Evolutionary conservation across 2,329 filamentous ascomycete species (phyloP), one percentile per base, ranked within the genome.

Genomic region (Ophiocordyceps robertsii): DNA sequence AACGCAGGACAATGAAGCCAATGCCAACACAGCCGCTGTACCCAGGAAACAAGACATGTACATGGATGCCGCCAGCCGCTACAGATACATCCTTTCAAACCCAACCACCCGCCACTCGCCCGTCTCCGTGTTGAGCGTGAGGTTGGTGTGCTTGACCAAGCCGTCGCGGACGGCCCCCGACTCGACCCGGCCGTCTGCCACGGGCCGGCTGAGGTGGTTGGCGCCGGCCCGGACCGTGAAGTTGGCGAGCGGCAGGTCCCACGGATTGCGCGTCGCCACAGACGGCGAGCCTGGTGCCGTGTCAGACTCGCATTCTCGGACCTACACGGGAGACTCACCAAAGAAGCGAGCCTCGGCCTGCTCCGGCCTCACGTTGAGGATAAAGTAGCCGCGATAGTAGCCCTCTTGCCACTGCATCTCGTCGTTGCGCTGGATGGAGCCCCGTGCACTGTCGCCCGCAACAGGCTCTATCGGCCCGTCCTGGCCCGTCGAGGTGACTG

Each of bases 351-450:
- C 81, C n/a, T 72, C 64, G 2, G 82, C 67, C 37, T 70, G 62
- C 11, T 79, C 66, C 19, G 73, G 66, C 17, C 62, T 66, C 43
- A 84, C 64, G 39, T 72, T 68, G 35, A 86, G 63, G 53, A 82
- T 72, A 50, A 77, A 85, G 61, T 87, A 87, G 1, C 82, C 83
- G 16, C 82, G 70, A 58, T 85, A 87, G 57, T 82, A 86, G 8
- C 78, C 58, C 44, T 86, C 82, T 50, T 80, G 75, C 82, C 81
- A 87, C 53, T 83, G 77, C 38, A 87, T 64, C 56, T 82, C 78
- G 1, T 65, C 61, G 57, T 84, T 86, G 19, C 50, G 67, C 60
- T 37, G 54, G 54, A 47, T 68, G 63, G 30, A 72, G 61, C 49
- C 54, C 57, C 51, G 65, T 44, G 60, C 57, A 40, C 64, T 62